Base-by-base conservation (phyloP, 2,329 filamentous ascomycete genomes). In the Thelonectria rubi region DNA sequence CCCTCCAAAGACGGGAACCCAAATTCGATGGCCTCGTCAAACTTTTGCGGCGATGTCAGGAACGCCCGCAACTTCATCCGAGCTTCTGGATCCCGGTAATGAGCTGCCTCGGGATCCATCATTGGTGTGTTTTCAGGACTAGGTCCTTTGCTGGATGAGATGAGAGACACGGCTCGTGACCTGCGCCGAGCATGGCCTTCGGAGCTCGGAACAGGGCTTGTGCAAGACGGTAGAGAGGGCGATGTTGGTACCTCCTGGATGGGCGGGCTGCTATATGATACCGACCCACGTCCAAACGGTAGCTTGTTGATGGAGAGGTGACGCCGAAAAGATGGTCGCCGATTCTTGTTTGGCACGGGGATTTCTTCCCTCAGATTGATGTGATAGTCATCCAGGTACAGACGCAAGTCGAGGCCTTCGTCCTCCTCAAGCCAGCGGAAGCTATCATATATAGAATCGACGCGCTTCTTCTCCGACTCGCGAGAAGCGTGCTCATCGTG, bases 21-120 rank as follows among this genome's bases (percentile, higher is more conserved):
- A 76, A 96, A 97, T 74, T 97, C 92, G 54, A 98, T 86, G 1
- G 92, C 93, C 77, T 98, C 94, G 74, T 98, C 94, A 69, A 98
- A 98, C 74, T 97, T 97, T 68, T 97, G 92, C 1, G 94, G 91
- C 1, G 93, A 97, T 8, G 92, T 91, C 18, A 97, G 85, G 71
- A 94, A 97, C 7, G 92, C 88, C 12, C 93, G 88, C 18, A 98
- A 81, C 77, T 96, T 97, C 69, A 92, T 83, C 34, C 94, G 87
- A 40, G 94, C 92, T 74, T 97, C 92, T 0, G 93, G 93, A 69
- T 97, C 93, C 74, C 93, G 92, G 72, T 97, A 97, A 77, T 97
- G 91, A 39, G 91, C 87, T 4, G 92, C 91, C 34, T 85, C 83
- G 5, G 89, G 84, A 69, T 96, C 92, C 60, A 91, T 86, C 18